Conservation (phyloP, 169 alveolate genomes). For the Eimeria brunetti region DNA sequence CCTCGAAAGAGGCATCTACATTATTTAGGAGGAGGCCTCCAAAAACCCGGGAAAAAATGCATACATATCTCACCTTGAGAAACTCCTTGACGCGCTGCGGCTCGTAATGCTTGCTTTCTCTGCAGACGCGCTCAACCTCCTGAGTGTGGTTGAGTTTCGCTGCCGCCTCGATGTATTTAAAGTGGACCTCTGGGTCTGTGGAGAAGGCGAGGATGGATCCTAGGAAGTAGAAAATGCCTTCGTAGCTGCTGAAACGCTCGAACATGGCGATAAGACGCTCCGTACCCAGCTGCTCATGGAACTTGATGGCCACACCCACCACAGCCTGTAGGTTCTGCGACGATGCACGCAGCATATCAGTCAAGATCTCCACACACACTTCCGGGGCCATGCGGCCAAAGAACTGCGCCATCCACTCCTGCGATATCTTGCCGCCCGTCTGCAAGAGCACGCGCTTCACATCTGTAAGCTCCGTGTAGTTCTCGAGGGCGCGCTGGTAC, state of each 20-base stretch:
- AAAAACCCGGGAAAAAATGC: not conserved
- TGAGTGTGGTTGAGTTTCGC: constrained; percentile 96
- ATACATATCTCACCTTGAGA: constrained; percentile 64
- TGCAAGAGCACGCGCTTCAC: constrained; percentile 93
- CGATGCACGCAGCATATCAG: constrained; percentile 93
- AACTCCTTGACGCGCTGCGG: constrained; percentile 96
- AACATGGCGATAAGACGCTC: constrained; percentile 92
- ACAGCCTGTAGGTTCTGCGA: constrained; percentile 89
- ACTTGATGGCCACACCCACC: constrained; percentile 90
- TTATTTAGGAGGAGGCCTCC: too few relatives aligned
- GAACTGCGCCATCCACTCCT: constrained; percentile 75
- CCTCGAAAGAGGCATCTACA: not conserved
- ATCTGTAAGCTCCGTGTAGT: constrained; percentile 95
- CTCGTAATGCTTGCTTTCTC: constrained; percentile 97
- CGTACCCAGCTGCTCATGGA: constrained; percentile 93
- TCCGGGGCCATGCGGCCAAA: constrained; percentile 63
- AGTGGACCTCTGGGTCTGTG: constrained; percentile 92
- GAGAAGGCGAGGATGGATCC: constrained; percentile 90
- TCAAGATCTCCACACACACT: constrained; percentile 81
- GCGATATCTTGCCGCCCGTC: constrained; percentile 73
- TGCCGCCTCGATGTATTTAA: constrained; percentile 98
- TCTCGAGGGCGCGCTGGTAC: constrained; percentile 97
- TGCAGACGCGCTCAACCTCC: constrained; percentile 98
- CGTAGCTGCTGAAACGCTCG: constrained; percentile 79
- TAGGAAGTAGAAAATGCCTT: constrained; percentile 92